A percentile compares a stretch with the other conserved stretches of the same genome.
Evolutionary conservation across 2,329 filamentous ascomycete genomes (phyloP).

Genomic region (Exophiala sp.): DNA sequence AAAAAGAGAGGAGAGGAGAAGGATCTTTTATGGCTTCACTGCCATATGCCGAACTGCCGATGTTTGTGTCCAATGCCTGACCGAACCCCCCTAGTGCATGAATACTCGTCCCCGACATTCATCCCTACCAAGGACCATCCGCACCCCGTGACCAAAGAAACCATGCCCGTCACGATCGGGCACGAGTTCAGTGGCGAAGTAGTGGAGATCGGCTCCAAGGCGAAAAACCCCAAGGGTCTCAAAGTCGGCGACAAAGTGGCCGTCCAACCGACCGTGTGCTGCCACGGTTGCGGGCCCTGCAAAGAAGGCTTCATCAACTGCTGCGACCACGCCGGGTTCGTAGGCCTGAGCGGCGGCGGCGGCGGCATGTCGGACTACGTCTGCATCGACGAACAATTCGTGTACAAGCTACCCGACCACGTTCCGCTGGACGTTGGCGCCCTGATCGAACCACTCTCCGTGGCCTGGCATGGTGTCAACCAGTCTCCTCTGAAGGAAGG

Average conservation of each 20-base stretch:
- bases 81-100: conserved; percentile 38
- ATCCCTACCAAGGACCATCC: conserved; percentile 42
- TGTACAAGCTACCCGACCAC: conserved; percentile 48
- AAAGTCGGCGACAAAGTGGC: conserved; percentile 53
- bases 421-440: conserved; percentile 51
- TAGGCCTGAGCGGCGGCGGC: conserved; percentile 46
- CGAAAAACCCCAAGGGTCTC: conserved; percentile 37
- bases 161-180: conserved; percentile 55
- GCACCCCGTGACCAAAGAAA: conserved; percentile 54
- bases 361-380: conserved; percentile 54
- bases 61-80: not conserved
- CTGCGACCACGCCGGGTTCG: conserved; percentile 52
- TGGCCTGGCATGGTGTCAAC: conserved; percentile 59
- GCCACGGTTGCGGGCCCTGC: conserved; percentile 53
- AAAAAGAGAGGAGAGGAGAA: too few species aligned
- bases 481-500: conserved; percentile 44
- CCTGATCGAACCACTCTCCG: conserved; percentile 57
- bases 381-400: conserved; percentile 46
- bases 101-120: conserved; percentile 48
- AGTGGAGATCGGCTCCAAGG: conserved; percentile 51
- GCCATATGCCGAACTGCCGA: not conserved
- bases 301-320: conserved; percentile 50
- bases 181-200: conserved; percentile 61
- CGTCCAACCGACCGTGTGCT: conserved; percentile 56
- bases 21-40: too few species aligned